Conservation (phyloP, 148 eudicot species). For the Cornus controversa region DNA sequence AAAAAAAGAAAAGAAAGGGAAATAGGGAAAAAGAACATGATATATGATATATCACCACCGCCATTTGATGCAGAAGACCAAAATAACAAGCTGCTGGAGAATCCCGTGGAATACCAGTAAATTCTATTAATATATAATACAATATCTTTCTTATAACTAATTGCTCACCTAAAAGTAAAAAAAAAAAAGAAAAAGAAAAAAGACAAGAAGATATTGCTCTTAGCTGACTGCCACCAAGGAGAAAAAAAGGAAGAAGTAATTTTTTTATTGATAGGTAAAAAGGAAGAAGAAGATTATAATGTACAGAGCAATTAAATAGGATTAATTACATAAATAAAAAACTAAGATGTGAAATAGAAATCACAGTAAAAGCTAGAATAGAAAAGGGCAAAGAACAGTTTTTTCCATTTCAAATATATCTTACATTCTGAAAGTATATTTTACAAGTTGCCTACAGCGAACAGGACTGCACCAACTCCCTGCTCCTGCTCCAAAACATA, state of each 20-base stretch:
- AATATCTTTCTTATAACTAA: too few species aligned
- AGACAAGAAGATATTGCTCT: neutral
- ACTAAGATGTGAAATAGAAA: neutral
- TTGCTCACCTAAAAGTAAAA: neutral
- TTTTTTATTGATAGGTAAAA: too few species aligned
- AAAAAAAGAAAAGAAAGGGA: too few species aligned
- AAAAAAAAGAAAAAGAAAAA: too few species aligned
- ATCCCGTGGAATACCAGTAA: too few species aligned
- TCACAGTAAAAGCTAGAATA: neutral
- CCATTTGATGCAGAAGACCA: too few species aligned
- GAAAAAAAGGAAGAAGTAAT: too few species aligned
- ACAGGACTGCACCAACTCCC: neutral
- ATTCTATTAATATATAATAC: too few species aligned
- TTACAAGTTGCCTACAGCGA: conserved; percentile 10
- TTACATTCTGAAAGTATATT: neutral
- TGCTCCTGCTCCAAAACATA: neutral
- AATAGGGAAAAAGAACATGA: too few species aligned
- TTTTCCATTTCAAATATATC: neutral
- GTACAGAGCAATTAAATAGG: neutral
- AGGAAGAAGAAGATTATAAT: neutral
- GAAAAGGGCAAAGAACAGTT: neutral
- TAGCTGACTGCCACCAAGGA: neutral
- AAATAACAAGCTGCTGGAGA: too few species aligned
- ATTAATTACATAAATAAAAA: neutral
- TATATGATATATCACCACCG: too few species aligned